Base-by-base conservation (phyloP, 2,329 filamentous ascomycete genomes). In the Pseudopyrenochaeta lycopersici region DNA sequence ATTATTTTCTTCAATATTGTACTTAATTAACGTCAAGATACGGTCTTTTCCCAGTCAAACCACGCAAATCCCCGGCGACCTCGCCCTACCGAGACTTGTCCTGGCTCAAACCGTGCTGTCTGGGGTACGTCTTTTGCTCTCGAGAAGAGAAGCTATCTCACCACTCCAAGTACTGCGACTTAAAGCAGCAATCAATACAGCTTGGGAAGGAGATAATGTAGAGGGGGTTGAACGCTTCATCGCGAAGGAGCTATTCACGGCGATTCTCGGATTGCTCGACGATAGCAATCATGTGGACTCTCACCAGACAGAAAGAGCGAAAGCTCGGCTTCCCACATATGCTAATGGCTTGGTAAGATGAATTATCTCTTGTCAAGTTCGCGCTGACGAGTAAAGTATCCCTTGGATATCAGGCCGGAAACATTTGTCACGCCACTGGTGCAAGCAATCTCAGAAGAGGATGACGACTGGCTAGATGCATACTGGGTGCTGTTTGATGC, bases 401-500 rank as follows among this genome's bases (percentile, higher is more conserved):
- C 72, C 4, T 56, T 75, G 29, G 60, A 67, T n/a, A 69, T 71
- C 14, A 59, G 58, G 12, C 67, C 71, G 27, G 66, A 69, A 44
- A 61, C 54, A 7, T 67, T 67, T 41, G 54, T 69, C 12, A 62
- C 60, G 7, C 49, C 58, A 35, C 50, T 66, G 7, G 62, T 68
- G 20, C 60, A 65, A 31, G 64, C 63, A 5, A 62, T 56, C 1
- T 58, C 62, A 55, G 64, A 69, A 49, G 63, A 67, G 15, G 70
- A 74, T 29, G 47, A 49, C 10, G 47, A 49, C 35, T 72, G 71
- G 54, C 54, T 72, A 29, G 56, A 65, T 40, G 65, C 72, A 7
- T 75, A 75, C 48, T 73, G 64, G 56, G 63, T 70, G 7, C 46
- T 76, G 7, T 72, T 67, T 38, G 74, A 76, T 47, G 67, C 67